Conservation (phyloP, 2,329 filamentous ascomycete genomes). For the Rhynchosporium graminicola region DNA sequence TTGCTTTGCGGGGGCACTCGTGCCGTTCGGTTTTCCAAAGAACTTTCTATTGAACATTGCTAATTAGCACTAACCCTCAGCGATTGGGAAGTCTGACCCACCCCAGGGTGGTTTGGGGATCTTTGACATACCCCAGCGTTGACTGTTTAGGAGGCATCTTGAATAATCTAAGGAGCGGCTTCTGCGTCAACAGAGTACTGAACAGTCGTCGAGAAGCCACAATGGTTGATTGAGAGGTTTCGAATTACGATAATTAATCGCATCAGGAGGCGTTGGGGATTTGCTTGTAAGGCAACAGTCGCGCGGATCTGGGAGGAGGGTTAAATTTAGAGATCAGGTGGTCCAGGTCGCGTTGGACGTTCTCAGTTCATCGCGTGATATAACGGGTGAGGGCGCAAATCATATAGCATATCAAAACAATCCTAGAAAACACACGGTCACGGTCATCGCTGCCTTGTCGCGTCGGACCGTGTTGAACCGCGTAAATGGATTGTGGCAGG, state of each 20-base stretch:
- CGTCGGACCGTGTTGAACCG: background rate
- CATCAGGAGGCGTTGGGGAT: background rate
- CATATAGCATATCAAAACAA: background rate
- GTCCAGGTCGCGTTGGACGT: background rate
- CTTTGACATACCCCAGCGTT: slow-evolving; percentile 84
- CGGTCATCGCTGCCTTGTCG: slow-evolving; percentile 13
- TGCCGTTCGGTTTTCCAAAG: slow-evolving; percentile 68
- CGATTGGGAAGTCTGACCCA: slow-evolving; percentile 46
- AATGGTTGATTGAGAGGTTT: slow-evolving; percentile 24
- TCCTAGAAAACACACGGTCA: background rate
- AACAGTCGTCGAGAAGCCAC: slow-evolving; percentile 38
- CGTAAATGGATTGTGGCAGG: slow-evolving; percentile 13
- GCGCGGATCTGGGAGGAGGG: background rate
- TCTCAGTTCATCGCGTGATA: background rate
- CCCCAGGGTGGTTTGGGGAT: slow-evolving; percentile 73
- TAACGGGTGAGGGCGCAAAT: background rate
- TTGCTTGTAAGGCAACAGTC: slow-evolving; percentile 8
- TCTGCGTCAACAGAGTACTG: slow-evolving; percentile 26
- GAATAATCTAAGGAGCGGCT: slow-evolving; percentile 26
- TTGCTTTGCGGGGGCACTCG: slow-evolving; percentile 63
- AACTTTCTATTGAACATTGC: slow-evolving; percentile 66
- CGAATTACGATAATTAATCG: slow-evolving; percentile 1
- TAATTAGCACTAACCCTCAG: slow-evolving; percentile 24
- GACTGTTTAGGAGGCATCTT: slow-evolving; percentile 57
- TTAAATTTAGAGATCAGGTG: background rate